Conservation (phyloP, 305 asterid species). For the Ilex paraguariensis region DNA sequence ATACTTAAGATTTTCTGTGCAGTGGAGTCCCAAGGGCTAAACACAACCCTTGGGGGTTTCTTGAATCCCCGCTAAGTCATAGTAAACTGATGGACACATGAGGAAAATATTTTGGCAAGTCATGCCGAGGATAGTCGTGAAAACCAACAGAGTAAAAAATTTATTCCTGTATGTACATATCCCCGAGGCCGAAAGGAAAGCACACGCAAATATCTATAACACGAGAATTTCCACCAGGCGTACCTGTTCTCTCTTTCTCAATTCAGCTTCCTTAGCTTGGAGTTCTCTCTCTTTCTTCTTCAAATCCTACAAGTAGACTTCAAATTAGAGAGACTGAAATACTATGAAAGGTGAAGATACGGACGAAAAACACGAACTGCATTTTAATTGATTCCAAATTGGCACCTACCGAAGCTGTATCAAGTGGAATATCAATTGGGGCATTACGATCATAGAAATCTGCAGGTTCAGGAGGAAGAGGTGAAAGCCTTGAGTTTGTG, state of each 20-base stretch:
- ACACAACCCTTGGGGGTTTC: no score
- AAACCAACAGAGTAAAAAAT: no score
- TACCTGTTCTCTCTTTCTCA: constrained; percentile 84
- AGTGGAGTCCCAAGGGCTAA: no score
- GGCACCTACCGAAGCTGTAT: constrained; percentile 50
- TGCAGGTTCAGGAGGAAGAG: constrained; percentile 93
- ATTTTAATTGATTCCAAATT: neutral
- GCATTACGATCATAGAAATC: constrained; percentile 84
- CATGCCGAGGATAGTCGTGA: no score
- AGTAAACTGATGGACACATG: no score
- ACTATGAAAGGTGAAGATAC: no score
- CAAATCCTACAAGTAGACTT: constrained; percentile 41
- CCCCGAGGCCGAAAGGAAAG: no score
- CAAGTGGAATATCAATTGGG: constrained; percentile 75
- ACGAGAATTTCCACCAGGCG: constrained; percentile 7
- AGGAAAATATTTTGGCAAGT: no score
- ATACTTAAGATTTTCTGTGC: no score
- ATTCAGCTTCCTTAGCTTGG: constrained; percentile 81
- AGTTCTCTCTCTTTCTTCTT: constrained; percentile 74
- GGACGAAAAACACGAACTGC: no score
- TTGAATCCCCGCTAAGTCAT: no score
- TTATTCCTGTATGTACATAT: no score
- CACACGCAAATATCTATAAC: neutral
- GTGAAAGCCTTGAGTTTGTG: constrained; percentile 76
- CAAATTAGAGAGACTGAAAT: constrained; percentile 10